Base-by-base conservation (phyloP, 257 asterid species). In the Nicotiana knightiana region DNA sequence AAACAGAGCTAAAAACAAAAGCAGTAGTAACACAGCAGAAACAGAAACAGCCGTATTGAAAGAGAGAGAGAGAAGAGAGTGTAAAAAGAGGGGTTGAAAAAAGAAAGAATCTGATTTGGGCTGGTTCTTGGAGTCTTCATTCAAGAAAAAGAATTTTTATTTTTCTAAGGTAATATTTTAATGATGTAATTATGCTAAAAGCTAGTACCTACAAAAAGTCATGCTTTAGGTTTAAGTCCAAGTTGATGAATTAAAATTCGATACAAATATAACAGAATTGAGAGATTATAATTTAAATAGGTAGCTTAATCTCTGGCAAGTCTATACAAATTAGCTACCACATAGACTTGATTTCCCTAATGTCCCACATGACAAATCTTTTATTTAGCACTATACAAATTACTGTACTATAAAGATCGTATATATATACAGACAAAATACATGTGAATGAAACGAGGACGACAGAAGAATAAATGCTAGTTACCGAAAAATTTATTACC, bases 71-170 rank as follows among this genome's bases (percentile, higher is more conserved):
- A 79, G 68, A 82, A 77, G 86, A 53, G 26, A 15, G 26, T 26
- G 67, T 30, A 78, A 80, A 55, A 90, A 83, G 68, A 81, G 86
- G 67, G 26, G 39, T 35, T 12, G 83, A 76, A 64, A 21, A 76
- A 68, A 88, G 92, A 76, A 68, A 88, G 93, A 91, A 92, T 87
- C 92, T 87, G 84, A 81, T 85, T 83, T 91, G 83, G 88, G 88
- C 81, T 80, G 76, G 82, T 80, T 88, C 88, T 84, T 80, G 43
- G 48, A 84, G 58, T 85, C 82, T 83, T 82, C 86, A 58, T 46
- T 64, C 32, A 80, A 9, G 24, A 32, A 58, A 81, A 7, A 73
- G 43, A 51, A 73, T 73, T 51, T 43, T 39, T 39, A 6, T 6
- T 37, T 39, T 39, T 39, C 46, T 6, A 39, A 6, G 9, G 46